Percentiles rank a stretch among this genome's conserved stretches.
These are phyloP conservation scores for Tetradesmus lagerheimii DNA, from an alignment of 139 green algal species.

Conservation along the genomic window DNA sequence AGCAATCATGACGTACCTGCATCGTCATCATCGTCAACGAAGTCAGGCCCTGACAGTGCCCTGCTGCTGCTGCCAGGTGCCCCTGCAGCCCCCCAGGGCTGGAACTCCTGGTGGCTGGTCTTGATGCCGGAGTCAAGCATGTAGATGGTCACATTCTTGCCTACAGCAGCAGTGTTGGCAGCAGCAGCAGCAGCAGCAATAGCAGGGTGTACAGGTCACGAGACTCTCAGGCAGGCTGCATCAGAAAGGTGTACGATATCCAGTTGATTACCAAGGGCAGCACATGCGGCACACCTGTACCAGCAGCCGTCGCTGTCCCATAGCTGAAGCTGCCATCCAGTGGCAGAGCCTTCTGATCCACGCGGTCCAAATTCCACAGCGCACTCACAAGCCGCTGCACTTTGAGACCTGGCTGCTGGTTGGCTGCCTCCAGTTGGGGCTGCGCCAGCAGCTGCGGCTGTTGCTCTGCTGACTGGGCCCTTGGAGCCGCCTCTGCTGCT, in stretches of 20 bases:
- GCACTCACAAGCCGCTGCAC: constrained; percentile 59
- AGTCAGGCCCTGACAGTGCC: constrained; percentile 1
- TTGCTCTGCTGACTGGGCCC: neutral
- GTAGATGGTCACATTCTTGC: constrained; percentile 80
- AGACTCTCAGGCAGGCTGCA: too few relatives aligned
- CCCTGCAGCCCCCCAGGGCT: constrained; percentile 13
- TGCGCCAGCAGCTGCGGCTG: constrained; percentile 7
- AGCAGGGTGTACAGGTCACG: too few relatives aligned
- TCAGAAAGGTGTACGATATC: too few relatives aligned
- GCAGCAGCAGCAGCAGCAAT: neutral
- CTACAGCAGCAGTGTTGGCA: constrained; percentile 31
- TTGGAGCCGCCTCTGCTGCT: neutral
- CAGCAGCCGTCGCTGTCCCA: neutral
- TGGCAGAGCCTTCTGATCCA: constrained; percentile 76
- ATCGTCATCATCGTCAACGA: constrained; percentile 24
- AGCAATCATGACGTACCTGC: neutral
- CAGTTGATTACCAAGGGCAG: too few relatives aligned
- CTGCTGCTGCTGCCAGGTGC: constrained; percentile 9
- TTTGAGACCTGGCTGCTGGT: constrained; percentile 50
- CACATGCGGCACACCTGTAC: constrained; percentile 13
- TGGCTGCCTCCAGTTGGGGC: neutral
- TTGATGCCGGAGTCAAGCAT: constrained; percentile 77
- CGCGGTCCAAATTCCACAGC: constrained; percentile 79
- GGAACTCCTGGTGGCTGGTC: constrained; percentile 75
- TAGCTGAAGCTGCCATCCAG: constrained; percentile 66